phyloP scores from a whole-genome alignment of 306 rosid species.

The Betula pendula region DNA sequence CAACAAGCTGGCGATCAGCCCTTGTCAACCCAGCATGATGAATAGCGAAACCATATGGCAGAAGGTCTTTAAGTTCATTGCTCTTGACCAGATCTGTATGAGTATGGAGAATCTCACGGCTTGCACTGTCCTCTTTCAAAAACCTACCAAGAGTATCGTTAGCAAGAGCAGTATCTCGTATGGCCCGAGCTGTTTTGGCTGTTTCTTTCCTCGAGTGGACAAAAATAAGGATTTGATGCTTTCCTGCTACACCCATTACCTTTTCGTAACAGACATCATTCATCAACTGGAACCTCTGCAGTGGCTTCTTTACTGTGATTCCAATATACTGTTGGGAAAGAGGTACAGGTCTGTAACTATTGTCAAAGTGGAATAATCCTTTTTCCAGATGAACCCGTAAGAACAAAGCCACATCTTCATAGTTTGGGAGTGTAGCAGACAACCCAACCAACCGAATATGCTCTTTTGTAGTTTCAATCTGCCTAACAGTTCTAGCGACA shows the following conservation, averaged over 20 bases:
- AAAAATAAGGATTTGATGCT: too few relatives aligned
- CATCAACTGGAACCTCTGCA: slow-evolving; percentile 99
- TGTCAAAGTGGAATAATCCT: slow-evolving; percentile 82
- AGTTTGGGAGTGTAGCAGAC: slow-evolving; percentile 23
- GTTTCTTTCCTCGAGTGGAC: slow-evolving; percentile 80
- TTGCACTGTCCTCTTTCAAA: too few relatives aligned
- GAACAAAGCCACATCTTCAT: slow-evolving; percentile 85
- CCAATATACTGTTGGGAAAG: slow-evolving; percentile 95
- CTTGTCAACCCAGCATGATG: slow-evolving; percentile 27
- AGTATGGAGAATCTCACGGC: too few relatives aligned
- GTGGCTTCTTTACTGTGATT: slow-evolving; percentile 86
- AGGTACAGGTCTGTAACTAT: slow-evolving; percentile 93
- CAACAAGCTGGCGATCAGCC: slow-evolving; percentile 91
- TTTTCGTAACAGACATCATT: slow-evolving; percentile 8
- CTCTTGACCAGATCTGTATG: too few relatives aligned
- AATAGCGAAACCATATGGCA: too few relatives aligned
- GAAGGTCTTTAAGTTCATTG: too few relatives aligned
- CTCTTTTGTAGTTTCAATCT: slow-evolving; percentile 86
- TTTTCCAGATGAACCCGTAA: slow-evolving; percentile 72
- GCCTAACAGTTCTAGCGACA: slow-evolving; percentile 97
- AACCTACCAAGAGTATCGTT: slow-evolving; percentile 53
- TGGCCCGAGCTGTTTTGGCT: slow-evolving; percentile 98
- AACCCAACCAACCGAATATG: slow-evolving; percentile 38
- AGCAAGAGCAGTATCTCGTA: slow-evolving; percentile 89
- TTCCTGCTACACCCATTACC: too few relatives aligned